These are phyloP conservation scores for Paracorniculantispora psalliotae DNA, from an alignment of 2,329 filamentous ascomycete species.

Conservation along the genomic window DNA sequence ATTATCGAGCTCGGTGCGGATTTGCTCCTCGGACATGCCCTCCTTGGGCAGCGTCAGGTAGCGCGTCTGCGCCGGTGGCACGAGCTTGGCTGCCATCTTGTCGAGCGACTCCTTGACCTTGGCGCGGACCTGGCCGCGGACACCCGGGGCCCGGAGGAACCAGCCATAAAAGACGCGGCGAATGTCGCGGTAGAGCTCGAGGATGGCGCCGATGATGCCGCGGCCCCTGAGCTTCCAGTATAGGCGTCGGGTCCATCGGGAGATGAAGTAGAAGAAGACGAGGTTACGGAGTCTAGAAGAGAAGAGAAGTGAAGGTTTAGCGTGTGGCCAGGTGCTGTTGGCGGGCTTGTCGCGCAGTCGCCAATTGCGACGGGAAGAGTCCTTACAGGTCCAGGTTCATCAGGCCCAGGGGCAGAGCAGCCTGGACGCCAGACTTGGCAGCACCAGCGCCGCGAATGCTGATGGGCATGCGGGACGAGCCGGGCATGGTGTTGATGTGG, in stretches of 20 bases:
- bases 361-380: neutral
- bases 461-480: slow-evolving; percentile 64
- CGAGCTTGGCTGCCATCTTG: slow-evolving; percentile 79
- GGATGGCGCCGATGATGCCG: slow-evolving; percentile 73
- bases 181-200: slow-evolving; percentile 66
- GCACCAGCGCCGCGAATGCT: slow-evolving; percentile 63
- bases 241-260: slow-evolving; percentile 74
- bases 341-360: neutral
- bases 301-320: neutral
- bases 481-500: slow-evolving; percentile 46
- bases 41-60: slow-evolving; percentile 75
- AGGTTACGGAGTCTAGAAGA: slow-evolving; percentile 69
- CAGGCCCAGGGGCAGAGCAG: slow-evolving; percentile 51
- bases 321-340: neutral
- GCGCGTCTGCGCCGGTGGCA: slow-evolving; percentile 66
- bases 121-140: slow-evolving; percentile 77
- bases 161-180: slow-evolving; percentile 75
- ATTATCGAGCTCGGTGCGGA: slow-evolving; percentile 73
- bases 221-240: slow-evolving; percentile 86
- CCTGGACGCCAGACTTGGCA: slow-evolving; percentile 50
- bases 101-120: slow-evolving; percentile 75
- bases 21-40: slow-evolving; percentile 73
- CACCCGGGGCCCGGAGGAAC: slow-evolving; percentile 81
- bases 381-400: slow-evolving; percentile 64
- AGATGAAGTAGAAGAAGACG: slow-evolving; percentile 80